Conservation (phyloP, 495 filamentous ascomycete genomes). For the Rhizodiscina lignyota region DNA sequence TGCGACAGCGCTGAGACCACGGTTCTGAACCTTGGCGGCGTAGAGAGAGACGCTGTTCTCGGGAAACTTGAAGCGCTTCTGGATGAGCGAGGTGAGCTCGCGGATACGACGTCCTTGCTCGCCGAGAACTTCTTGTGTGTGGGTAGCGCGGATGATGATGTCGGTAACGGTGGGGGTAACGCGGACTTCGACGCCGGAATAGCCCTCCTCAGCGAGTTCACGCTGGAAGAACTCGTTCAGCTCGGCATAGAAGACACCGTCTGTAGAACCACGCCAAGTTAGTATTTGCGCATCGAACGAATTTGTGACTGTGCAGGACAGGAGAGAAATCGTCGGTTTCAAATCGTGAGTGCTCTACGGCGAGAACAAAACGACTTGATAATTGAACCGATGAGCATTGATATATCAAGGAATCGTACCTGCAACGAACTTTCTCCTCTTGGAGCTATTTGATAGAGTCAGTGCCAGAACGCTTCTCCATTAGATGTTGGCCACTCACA, state of each 20-base stretch:
- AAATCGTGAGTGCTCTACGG: slow-evolving; percentile 1
- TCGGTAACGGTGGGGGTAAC: slow-evolving; percentile 99
- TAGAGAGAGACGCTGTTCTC: slow-evolving; percentile 99
- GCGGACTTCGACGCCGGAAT: slow-evolving; percentile 98
- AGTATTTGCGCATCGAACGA: slow-evolving; percentile 1
- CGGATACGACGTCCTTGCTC: slow-evolving; percentile 99
- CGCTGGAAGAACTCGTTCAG: slow-evolving; percentile 99
- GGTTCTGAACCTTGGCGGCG: slow-evolving; percentile 99
- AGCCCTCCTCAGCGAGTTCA: slow-evolving; percentile 98
- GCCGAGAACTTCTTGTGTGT: slow-evolving; percentile 98
- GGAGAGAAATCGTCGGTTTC: background rate
- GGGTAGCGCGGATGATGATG: slow-evolving; percentile 99
- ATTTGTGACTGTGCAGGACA: slow-evolving; percentile 1
- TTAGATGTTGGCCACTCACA: background rate
- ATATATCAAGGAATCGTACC: no score
- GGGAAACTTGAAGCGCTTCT: slow-evolving; percentile 99
- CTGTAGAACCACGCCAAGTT: slow-evolving; percentile 23
- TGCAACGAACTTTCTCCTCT: slow-evolving; percentile 99
- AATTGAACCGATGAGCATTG: background rate
- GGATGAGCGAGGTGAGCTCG: slow-evolving; percentile 98
- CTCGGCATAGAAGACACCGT: slow-evolving; percentile 99
- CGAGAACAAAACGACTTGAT: slow-evolving; percentile 1
- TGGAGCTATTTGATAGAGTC: slow-evolving; percentile 43
- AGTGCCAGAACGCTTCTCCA: slow-evolving; percentile 8
- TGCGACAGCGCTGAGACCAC: slow-evolving; percentile 96